phyloP scores from a whole-genome alignment of 2,329 filamentous ascomycete genomes.

The Clarireedia sp. region DNA sequence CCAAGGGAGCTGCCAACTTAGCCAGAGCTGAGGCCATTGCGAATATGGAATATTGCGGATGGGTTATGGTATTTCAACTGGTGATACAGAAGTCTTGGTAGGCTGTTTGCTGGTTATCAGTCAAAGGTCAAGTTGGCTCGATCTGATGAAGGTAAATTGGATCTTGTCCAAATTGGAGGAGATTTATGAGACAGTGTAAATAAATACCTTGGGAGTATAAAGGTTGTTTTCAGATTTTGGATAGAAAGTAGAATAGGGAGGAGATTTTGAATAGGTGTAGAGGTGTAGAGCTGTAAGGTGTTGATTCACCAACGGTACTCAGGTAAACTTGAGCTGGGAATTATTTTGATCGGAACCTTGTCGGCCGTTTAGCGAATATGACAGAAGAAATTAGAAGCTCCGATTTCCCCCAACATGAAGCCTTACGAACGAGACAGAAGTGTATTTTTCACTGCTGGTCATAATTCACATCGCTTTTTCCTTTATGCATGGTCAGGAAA shows the following conservation, averaged over 20 bases:
- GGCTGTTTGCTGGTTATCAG: not conserved
- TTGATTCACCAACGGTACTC: too few species aligned
- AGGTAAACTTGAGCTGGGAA: not conserved
- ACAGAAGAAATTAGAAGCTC: slow-evolving; percentile 8
- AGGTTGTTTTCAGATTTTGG: not conserved
- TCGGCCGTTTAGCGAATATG: slow-evolving; percentile 10
- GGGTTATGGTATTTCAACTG: slow-evolving; percentile 25
- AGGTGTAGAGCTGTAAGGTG: not conserved
- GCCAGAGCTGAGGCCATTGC: slow-evolving; percentile 57
- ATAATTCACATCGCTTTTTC: too few species aligned
- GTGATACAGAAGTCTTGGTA: slow-evolving; percentile 3
- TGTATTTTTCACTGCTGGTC: too few species aligned
- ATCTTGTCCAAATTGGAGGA: not conserved
- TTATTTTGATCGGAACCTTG: slow-evolving; percentile 7
- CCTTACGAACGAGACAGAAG: too few species aligned
- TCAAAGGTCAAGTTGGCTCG: not conserved
- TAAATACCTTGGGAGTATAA: not conserved
- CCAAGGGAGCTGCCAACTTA: slow-evolving; percentile 53
- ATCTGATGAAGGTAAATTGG: too few species aligned
- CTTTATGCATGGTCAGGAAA: too few species aligned
- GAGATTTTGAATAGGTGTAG: not conserved
- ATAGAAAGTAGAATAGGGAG: not conserved
- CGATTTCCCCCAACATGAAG: not conserved
- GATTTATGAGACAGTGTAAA: not conserved
- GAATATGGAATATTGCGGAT: slow-evolving; percentile 26